Conservation (phyloP, 305 asterid species). For the Fraxinus floribunda region DNA sequence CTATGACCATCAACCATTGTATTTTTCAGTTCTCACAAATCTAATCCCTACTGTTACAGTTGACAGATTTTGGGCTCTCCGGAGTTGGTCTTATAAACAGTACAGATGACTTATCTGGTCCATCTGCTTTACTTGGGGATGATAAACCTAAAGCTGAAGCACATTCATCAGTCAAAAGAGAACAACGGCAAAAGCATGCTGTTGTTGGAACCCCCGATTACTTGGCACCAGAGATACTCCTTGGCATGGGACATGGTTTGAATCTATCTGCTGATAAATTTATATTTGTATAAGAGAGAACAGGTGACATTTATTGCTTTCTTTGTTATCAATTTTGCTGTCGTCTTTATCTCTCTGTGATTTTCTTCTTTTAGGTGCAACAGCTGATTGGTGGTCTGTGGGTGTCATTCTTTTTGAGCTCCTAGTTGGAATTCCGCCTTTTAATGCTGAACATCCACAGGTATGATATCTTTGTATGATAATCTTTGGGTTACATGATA, state of each 20-base stretch:
- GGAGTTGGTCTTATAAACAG: conserved; percentile 97
- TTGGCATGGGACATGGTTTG: conserved; percentile 97
- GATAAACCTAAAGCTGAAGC: conserved; percentile 53
- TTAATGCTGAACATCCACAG: conserved; percentile 93
- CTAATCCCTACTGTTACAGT: conserved; percentile 56
- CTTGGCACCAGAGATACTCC: conserved; percentile 99
- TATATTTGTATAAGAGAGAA: conserved; percentile 25
- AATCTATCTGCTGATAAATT: conserved; percentile 24
- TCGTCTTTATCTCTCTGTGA: conserved; percentile 12
- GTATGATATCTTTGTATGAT: conserved; percentile 37
- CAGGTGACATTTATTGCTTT: conserved; percentile 18
- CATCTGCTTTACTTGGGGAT: conserved; percentile 68
- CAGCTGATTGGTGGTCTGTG: conserved; percentile 99
- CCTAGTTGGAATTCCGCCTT: conserved; percentile 93
- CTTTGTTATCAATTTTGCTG: background rate
- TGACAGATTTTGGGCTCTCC: conserved; percentile 99
- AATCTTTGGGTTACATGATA: conserved; percentile 1
- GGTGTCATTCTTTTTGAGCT: conserved; percentile 93
- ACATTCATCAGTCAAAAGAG: conserved; percentile 61
- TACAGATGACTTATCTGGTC: conserved; percentile 95
- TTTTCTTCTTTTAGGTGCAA: conserved; percentile 54
- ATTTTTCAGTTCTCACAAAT: conserved; percentile 31
- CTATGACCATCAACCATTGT: background rate
- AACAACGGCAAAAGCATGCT: conserved; percentile 70
- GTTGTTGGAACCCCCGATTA: conserved; percentile 99